phyloP scores from a whole-genome alignment of 2,329 filamentous ascomycete genomes.

The Raffaelea arxii region DNA sequence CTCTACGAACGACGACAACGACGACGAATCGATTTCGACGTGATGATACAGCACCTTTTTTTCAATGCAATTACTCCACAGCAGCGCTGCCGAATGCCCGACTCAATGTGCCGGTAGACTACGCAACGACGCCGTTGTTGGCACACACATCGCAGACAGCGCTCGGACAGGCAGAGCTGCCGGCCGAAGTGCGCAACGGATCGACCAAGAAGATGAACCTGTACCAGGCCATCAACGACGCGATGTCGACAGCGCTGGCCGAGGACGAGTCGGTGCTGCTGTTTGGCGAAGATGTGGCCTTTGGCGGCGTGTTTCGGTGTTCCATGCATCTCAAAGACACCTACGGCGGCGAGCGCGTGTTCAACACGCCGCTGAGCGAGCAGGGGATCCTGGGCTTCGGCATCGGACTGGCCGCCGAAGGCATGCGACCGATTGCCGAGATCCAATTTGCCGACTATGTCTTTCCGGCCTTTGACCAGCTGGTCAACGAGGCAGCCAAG shows the following conservation, averaged over 20 bases:
- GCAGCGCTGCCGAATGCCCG: slow-evolving; percentile 45
- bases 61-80: slow-evolving; percentile 36
- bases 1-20: too few relatives aligned
- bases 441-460: slow-evolving; percentile 96
- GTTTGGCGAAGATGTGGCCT: slow-evolving; percentile 95
- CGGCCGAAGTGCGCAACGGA: slow-evolving; percentile 52
- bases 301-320: slow-evolving; percentile 92
- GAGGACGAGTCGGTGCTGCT: slow-evolving; percentile 79
- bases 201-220: slow-evolving; percentile 74
- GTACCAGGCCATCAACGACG: slow-evolving; percentile 88
- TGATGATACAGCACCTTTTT: too few relatives aligned
- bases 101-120: slow-evolving; percentile 84
- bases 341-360: slow-evolving; percentile 80
- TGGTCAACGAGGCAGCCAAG: slow-evolving; percentile 90
- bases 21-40: too few relatives aligned
- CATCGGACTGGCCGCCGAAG: slow-evolving; percentile 80
- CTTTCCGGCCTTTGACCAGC: slow-evolving; percentile 85
- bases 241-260: slow-evolving; percentile 70
- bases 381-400: slow-evolving; percentile 93
- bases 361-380: slow-evolving; percentile 91
- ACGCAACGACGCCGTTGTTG: slow-evolving; percentile 69
- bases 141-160: slow-evolving; percentile 68
- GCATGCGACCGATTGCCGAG: slow-evolving; percentile 87
- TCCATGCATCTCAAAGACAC: slow-evolving; percentile 83
- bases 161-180: slow-evolving; percentile 62